Evolutionary conservation across 83 land plant genomes (phyloP).

Genomic region (Thuja plicata): DNA sequence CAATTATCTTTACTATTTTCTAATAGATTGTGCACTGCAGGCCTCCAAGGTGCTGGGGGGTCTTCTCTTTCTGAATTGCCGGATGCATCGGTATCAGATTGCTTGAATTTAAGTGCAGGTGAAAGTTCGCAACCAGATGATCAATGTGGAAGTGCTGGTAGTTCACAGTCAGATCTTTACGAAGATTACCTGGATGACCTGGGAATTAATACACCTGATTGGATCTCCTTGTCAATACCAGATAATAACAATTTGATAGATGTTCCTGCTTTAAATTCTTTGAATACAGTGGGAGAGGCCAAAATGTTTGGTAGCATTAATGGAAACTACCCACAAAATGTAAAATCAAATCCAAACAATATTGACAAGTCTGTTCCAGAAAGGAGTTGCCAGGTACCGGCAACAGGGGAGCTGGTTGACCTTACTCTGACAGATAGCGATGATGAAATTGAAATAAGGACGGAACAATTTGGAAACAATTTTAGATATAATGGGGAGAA

Average conservation of each 20-base stretch:
- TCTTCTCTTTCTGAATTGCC: neutral
- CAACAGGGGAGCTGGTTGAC: neutral
- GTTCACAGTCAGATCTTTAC: neutral
- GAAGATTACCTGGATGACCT: neutral
- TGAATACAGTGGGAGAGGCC: neutral
- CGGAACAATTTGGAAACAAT: neutral
- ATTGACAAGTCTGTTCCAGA: neutral
- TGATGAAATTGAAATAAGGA: neutral
- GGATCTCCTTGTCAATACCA: neutral
- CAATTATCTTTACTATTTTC: neutral
- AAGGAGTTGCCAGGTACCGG: neutral
- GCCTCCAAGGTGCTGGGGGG: neutral
- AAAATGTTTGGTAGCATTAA: neutral
- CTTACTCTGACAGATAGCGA: slow-evolving; percentile 15
- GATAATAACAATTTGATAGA: neutral
- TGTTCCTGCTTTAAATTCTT: neutral
- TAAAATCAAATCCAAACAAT: neutral
- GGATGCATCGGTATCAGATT: neutral
- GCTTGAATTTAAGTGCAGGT: neutral
- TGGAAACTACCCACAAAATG: neutral
- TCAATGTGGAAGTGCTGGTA: neutral
- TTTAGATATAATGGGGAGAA: neutral
- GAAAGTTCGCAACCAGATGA: slow-evolving; percentile 10
- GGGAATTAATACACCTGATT: neutral
- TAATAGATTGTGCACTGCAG: slow-evolving; percentile 2